Conservation (phyloP, 352 stramenopile genomes). For the Phytophthora foliorum region DNA sequence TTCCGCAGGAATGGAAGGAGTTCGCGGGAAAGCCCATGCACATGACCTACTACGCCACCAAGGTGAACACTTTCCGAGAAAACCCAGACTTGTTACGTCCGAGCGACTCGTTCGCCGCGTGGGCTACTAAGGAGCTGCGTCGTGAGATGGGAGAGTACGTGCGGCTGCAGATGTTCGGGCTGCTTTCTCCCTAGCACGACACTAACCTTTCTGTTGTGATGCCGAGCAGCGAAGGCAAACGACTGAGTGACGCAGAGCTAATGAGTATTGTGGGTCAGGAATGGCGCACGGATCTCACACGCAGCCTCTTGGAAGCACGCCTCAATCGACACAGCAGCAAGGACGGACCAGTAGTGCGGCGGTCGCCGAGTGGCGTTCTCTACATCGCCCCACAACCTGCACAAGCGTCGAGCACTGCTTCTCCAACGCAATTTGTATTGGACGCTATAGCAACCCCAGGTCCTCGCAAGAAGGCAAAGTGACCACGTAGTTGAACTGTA, state of each 20-base stretch:
- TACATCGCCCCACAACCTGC: conserved; percentile 46
- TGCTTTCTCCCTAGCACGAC: background rate
- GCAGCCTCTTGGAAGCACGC: conserved; percentile 56
- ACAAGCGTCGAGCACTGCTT: background rate
- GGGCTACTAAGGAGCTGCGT: conserved; percentile 51
- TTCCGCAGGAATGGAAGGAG: conserved; percentile 53
- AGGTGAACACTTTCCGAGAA: conserved; percentile 72
- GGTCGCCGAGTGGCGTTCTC: conserved; percentile 63
- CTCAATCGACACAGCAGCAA: conserved; percentile 70
- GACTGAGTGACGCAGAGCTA: conserved; percentile 57
- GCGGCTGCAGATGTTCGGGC: background rate
- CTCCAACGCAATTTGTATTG: conserved; percentile 32
- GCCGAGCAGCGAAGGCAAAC: conserved; percentile 25
- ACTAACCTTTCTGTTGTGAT: conserved; percentile 4
- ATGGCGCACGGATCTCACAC: conserved; percentile 72
- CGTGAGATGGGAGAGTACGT: conserved; percentile 52
- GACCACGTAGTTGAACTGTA: background rate
- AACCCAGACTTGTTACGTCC: conserved; percentile 58
- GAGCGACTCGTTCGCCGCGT: conserved; percentile 53
- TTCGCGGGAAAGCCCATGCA: conserved; percentile 63
- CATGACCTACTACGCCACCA: conserved; percentile 68
- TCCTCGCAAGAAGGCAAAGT: conserved; percentile 23
- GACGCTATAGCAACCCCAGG: conserved; percentile 45
- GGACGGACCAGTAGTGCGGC: conserved; percentile 60
- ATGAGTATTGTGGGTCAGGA: conserved; percentile 61